Conservation (phyloP, 306 rosid species). For the Trichosanthes cucumerina region DNA sequence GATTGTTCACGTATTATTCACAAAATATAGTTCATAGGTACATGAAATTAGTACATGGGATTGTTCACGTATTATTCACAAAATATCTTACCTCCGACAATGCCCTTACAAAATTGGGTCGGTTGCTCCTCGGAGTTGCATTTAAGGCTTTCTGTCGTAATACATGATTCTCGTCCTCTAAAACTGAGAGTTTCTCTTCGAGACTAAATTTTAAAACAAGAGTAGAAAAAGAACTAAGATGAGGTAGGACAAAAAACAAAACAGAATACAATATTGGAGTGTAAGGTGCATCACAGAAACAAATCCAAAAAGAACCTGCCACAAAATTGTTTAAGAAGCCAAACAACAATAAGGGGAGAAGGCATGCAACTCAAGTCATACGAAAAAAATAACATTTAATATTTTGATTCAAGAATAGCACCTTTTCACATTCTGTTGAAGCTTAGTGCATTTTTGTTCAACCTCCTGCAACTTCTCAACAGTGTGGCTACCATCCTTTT, state of each 20-base stretch:
- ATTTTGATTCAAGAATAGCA: conserved; percentile 10
- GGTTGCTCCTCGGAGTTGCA: conserved; percentile 62
- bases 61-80: neutral
- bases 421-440: conserved; percentile 66
- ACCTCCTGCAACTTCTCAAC: conserved; percentile 51
- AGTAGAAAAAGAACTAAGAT: neutral
- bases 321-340: neutral
- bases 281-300: neutral
- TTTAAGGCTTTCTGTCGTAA: conserved; percentile 67
- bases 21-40: neutral
- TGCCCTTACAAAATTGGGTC: conserved; percentile 45
- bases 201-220: conserved; percentile 37
- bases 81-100: conserved; percentile 50
- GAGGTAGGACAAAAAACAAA: neutral
- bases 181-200: conserved; percentile 53
- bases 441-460: conserved; percentile 59
- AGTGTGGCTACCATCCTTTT: conserved; percentile 33
- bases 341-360: neutral
- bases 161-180: conserved; percentile 77
- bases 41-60: neutral
- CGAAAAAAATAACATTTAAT: neutral
- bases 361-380: neutral
- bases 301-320: neutral
- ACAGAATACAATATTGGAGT: neutral
- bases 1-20: neutral